Evolutionary conservation across 768 basidiomycete species (phyloP).

Genomic region (Hygrocybe punicea): DNA sequence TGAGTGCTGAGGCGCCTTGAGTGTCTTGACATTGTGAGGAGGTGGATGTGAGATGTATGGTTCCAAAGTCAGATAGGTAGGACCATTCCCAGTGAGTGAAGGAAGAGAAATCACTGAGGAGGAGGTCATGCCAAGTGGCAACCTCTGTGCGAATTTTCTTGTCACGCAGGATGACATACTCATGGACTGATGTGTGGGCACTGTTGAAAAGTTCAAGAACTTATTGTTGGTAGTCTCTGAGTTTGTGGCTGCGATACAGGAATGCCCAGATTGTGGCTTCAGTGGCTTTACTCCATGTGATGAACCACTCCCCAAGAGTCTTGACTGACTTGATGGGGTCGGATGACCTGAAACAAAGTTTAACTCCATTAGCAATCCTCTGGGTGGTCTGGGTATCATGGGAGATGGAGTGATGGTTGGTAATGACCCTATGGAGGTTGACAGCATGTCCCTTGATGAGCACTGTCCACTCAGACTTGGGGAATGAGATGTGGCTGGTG

Average conservation of each 20-base stretch:
- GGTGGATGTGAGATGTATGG: not conserved
- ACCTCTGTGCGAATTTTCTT: not conserved
- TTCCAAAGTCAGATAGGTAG: too few species aligned
- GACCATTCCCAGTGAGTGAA: not conserved
- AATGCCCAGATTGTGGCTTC: not conserved
- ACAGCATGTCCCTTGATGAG: conserved; percentile 8
- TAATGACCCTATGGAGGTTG: conserved; percentile 26
- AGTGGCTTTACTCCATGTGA: not conserved
- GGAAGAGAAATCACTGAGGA: not conserved
- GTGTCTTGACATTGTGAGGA: too few species aligned
- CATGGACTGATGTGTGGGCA: not conserved
- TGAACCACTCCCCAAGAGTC: not conserved
- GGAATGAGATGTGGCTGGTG: too few species aligned
- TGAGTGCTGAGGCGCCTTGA: too few species aligned
- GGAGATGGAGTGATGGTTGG: too few species aligned
- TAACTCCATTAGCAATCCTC: conserved; percentile 11
- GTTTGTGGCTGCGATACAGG: not conserved
- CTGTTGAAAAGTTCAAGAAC: not conserved
- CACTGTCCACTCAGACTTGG: not conserved
- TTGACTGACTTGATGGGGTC: conserved; percentile 1
- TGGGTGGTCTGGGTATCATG: conserved; percentile 5
- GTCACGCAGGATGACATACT: not conserved
- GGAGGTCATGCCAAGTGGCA: not conserved
- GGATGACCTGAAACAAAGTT: conserved; percentile 6
- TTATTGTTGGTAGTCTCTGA: not conserved